Conservation (phyloP, 805 yeast genomes). For the Komagataella ulmi region DNA sequence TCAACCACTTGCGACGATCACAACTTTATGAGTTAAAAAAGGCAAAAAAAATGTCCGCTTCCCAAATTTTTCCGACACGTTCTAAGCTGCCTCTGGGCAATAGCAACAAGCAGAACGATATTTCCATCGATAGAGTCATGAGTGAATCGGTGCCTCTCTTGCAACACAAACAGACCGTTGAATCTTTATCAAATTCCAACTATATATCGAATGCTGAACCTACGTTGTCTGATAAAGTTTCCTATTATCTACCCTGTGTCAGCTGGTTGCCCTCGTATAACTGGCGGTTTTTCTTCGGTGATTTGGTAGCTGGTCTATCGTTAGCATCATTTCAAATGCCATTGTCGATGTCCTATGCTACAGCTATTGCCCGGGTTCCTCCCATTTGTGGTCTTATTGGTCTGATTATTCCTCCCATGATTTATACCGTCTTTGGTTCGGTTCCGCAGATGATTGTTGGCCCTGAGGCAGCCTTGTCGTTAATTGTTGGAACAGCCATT, state of each 20-base stretch:
- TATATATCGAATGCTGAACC: neutral
- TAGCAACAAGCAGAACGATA: neutral
- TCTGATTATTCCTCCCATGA: slow-evolving; percentile 63
- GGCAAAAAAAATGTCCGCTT: neutral
- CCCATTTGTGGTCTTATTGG: slow-evolving; percentile 71
- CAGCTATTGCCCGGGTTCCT: slow-evolving; percentile 73
- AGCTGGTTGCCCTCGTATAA: slow-evolving; percentile 53
- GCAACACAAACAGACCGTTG: neutral
- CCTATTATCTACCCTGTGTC: slow-evolving; percentile 55
- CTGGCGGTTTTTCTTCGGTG: slow-evolving; percentile 30
- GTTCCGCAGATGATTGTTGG: slow-evolving; percentile 88
- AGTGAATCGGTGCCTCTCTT: neutral
- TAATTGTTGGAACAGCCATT: slow-evolving; percentile 71
- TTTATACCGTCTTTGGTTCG: slow-evolving; percentile 68
- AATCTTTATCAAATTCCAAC: neutral
- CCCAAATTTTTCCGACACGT: neutral
- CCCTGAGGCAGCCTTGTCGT: slow-evolving; percentile 80
- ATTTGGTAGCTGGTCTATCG: slow-evolving; percentile 73
- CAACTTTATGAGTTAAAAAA: neutral
- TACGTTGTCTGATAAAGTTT: slow-evolving; percentile 16
- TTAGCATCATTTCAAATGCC: slow-evolving; percentile 90
- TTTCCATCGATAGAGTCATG: neutral
- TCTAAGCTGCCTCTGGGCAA: neutral
- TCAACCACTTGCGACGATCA: neutral
- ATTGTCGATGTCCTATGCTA: slow-evolving; percentile 67